phyloP scores from a whole-genome alignment of 2,329 filamentous ascomycete genomes.

The Lachnellula suecica region DNA sequence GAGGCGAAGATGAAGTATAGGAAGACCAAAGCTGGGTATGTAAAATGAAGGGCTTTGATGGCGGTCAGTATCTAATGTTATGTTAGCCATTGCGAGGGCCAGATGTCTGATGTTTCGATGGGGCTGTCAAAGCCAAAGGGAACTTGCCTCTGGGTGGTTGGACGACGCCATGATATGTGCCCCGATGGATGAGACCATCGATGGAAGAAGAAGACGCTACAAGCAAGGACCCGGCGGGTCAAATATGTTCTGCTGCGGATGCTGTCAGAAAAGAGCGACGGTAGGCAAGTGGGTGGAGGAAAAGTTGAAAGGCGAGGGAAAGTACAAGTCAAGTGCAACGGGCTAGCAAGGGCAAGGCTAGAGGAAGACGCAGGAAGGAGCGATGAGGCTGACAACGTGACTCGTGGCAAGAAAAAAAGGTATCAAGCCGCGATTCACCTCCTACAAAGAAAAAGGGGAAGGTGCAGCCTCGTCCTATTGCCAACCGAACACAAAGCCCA shows the following conservation, averaged over 20 bases:
- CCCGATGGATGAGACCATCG: not conserved
- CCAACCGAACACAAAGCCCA: no score
- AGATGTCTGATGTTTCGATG: not conserved
- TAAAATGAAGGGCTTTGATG: slow-evolving; percentile 49
- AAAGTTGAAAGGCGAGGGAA: not conserved
- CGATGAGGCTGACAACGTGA: not conserved
- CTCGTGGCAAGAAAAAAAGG: not conserved
- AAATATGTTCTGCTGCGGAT: not conserved
- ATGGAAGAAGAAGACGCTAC: not conserved
- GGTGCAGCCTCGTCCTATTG: no score
- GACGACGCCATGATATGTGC: not conserved
- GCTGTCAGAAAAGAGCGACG: not conserved
- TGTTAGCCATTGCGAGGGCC: slow-evolving; percentile 7
- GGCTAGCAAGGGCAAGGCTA: not conserved
- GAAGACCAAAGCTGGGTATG: slow-evolving; percentile 56
- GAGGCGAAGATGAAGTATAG: slow-evolving; percentile 55
- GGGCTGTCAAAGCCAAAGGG: not conserved
- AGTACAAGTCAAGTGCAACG: not conserved
- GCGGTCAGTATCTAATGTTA: slow-evolving; percentile 15
- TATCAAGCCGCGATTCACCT: not conserved
- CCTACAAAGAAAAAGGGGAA: no score
- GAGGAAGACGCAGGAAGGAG: not conserved
- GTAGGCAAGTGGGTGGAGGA: not conserved
- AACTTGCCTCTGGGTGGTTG: not conserved
- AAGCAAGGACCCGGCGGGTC: not conserved